Percentiles rank a stretch among this genome's conserved stretches.
phyloP scores from a whole-genome alignment of 805 yeast genomes.

The Kuraishia borneana region DNA sequence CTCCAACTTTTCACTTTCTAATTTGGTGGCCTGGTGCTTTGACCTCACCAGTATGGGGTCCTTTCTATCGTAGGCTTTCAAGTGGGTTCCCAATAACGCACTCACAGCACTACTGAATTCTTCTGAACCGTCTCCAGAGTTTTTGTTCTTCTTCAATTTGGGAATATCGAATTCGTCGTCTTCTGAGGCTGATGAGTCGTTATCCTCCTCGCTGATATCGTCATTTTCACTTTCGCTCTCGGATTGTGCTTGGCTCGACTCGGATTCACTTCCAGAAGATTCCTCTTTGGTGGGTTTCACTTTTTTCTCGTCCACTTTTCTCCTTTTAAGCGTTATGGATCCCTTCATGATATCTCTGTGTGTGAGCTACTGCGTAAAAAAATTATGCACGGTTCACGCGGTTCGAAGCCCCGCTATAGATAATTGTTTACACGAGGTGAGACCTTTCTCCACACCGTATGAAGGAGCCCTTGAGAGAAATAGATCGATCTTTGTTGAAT shows the following conservation, averaged over 20 bases:
- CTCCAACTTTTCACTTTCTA: slow-evolving; percentile 75
- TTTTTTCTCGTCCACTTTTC: neutral
- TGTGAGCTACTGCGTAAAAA: no score
- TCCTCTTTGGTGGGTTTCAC: neutral
- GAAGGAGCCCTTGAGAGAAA: no score
- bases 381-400: no score
- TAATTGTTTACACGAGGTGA: no score
- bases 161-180: slow-evolving; percentile 16
- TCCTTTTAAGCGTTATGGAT: neutral
- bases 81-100: slow-evolving; percentile 73
- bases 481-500: no score
- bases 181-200: no score
- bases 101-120: slow-evolving; percentile 74
- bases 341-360: neutral
- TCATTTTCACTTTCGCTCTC: slow-evolving; percentile 6
- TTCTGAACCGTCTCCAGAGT: slow-evolving; percentile 58
- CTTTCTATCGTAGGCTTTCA: slow-evolving; percentile 79
- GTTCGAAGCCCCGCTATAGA: no score
- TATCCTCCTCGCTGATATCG: slow-evolving; percentile 9
- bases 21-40: slow-evolving; percentile 56
- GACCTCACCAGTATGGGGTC: slow-evolving; percentile 87
- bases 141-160: slow-evolving; percentile 40
- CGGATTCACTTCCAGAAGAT: neutral
- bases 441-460: no score
- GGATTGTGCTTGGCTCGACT: slow-evolving; percentile 4